These are phyloP conservation scores for Mortierella sp. DNA, from an alignment of 371 early-diverging fungal species.

Conservation along the genomic window DNA sequence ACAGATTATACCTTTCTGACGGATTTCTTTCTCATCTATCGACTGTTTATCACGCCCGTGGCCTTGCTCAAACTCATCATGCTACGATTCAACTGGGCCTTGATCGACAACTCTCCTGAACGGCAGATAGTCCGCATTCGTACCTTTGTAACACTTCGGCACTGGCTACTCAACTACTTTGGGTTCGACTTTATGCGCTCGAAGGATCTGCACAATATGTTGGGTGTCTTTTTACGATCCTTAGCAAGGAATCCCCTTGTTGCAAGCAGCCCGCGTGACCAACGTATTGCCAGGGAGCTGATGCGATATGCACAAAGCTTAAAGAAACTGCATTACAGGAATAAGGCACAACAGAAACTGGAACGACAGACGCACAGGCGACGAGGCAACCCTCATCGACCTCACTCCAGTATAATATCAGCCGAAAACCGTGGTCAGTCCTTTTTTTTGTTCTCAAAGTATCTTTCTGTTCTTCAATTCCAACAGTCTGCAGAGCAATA, in stretches of 20 bases:
- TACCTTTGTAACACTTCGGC: conserved; percentile 74
- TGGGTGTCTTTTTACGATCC: conserved; percentile 60
- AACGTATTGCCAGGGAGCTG: conserved; percentile 65
- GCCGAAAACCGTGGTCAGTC: background rate
- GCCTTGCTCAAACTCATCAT: conserved; percentile 68
- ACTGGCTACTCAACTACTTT: conserved; percentile 78
- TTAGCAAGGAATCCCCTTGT: conserved; percentile 59
- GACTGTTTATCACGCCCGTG: conserved; percentile 69
- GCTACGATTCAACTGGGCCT: conserved; percentile 69
- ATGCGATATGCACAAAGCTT: conserved; percentile 23
- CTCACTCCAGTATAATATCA: background rate
- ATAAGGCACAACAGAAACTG: conserved; percentile 21
- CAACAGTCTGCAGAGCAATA: too few species aligned
- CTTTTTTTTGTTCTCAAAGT: background rate
- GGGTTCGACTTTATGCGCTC: conserved; percentile 70
- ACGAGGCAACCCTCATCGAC: conserved; percentile 6
- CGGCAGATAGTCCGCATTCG: conserved; percentile 71
- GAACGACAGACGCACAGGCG: conserved; percentile 22
- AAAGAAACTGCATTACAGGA: conserved; percentile 29
- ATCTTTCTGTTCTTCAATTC: background rate
- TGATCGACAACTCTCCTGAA: conserved; percentile 64
- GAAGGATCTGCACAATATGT: conserved; percentile 55
- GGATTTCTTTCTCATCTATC: conserved; percentile 79
- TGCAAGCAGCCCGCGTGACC: conserved; percentile 59
- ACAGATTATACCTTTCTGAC: conserved; percentile 76